Base-by-base conservation (phyloP, 1,139 yeast species). In the Pneumocystis wakefieldiae region DNA sequence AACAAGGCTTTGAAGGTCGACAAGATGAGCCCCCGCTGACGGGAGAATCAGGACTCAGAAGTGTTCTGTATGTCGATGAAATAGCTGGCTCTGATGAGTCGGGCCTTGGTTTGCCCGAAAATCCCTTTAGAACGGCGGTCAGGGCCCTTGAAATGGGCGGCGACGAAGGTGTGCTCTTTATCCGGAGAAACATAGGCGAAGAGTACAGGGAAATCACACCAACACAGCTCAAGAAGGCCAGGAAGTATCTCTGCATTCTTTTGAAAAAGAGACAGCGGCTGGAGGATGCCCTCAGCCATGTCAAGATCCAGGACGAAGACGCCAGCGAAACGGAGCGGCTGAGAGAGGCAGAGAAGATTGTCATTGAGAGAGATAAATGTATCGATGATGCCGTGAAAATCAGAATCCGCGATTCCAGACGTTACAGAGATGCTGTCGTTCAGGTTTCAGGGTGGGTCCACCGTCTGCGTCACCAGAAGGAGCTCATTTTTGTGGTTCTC, bases 391-490 rank as follows among this genome's bases (percentile, higher is more conserved):
- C 97, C 62, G 74, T 76, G 67, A 82, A 78, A 71, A 81, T 83
- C 74, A 91, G 89, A 77, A 81, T 92, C 71, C 76, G 79, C 67
- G 70, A 78, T 6, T 75, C 86, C 59, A 80, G 79, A 65, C 80
- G 77, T 2, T 73, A 76, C 72, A 76, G 86, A 59, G 86, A 80
- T 61, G 69, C 78, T 66, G 83, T 98, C 74, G 89, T 90, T 64
- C 74, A 79, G 66, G 85, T 91, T 59, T 84, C 83, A 69, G 99
- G 98, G 67, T 94, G 99, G 99, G 80, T 94, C 67, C 99, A 94
- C 76, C 87, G 98, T 75, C 80, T 92, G 72, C 85, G 99, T 75
- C 72, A 83, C 62, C 97, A 92, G 76, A 94, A 94, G 78, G 96
- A 95, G 55, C 81, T 89, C 63, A 95, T 87, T 19, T 94, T 94